phyloP scores from a whole-genome alignment of 768 basidiomycete species.

The Boletellus sp. region DNA sequence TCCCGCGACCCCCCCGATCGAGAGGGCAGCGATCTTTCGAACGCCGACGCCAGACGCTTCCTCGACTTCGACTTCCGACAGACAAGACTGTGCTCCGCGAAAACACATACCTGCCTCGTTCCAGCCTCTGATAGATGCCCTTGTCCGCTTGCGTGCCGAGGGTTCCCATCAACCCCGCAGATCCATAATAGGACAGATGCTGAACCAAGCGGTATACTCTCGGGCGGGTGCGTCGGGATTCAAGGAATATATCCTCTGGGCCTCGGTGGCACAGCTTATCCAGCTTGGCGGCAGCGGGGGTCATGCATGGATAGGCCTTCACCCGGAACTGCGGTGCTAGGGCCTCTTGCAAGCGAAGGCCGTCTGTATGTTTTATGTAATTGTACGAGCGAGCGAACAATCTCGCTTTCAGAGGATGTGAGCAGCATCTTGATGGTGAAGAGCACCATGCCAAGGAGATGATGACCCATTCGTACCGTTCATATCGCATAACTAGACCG shows the following conservation, averaged over 20 bases:
- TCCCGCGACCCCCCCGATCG: conserved; percentile 6
- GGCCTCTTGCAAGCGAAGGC: conserved; percentile 7
- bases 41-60: not conserved
- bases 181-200: conserved; percentile 33
- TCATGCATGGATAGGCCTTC: conserved; percentile 35
- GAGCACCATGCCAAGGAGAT: no score
- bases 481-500: no score
- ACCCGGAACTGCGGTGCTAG: conserved; percentile 21
- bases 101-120: conserved; percentile 16
- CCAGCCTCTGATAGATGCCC: conserved; percentile 31
- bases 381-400: conserved; percentile 15
- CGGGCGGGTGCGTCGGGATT: conserved; percentile 41
- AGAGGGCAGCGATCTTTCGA: not conserved
- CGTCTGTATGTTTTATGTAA: conserved; percentile 9
- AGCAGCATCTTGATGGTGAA: no score
- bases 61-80: not conserved
- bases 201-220: conserved; percentile 35
- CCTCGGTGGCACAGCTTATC: conserved; percentile 37
- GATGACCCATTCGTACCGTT: no score
- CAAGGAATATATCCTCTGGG: conserved; percentile 38
- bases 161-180: conserved; percentile 36
- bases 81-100: not conserved
- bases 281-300: conserved; percentile 39
- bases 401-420: not conserved
- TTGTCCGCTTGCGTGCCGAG: conserved; percentile 30